Conservation (phyloP, 257 asterid genomes). For the Solanum chilense region DNA sequence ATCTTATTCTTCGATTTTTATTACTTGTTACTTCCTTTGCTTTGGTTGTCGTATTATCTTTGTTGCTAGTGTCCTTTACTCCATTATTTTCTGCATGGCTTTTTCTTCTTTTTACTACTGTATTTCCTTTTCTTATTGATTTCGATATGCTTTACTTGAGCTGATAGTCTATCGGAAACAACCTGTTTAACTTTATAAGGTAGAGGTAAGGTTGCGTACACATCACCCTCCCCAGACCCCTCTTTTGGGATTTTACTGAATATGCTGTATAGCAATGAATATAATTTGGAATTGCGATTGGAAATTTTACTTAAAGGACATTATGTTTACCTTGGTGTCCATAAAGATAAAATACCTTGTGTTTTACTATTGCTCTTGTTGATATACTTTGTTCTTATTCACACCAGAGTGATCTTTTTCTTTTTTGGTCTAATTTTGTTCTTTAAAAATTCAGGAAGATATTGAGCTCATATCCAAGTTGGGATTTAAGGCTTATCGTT, state of each 20-base stretch:
- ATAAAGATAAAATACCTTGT: not conserved
- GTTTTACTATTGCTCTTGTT: not conserved
- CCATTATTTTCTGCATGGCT: not conserved
- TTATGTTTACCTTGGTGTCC: not conserved
- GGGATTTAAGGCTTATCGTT: constrained; percentile 45
- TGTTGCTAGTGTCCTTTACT: not conserved
- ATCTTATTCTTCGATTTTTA: not conserved
- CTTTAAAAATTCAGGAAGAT: constrained; percentile 28
- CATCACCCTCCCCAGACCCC: not conserved
- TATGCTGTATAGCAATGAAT: not conserved
- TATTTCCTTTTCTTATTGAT: not conserved
- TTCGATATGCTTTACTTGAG: not conserved
- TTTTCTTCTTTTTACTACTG: not conserved
- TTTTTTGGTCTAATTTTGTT: not conserved
- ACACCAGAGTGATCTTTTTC: not conserved
- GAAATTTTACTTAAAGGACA: not conserved
- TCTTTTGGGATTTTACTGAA: not conserved
- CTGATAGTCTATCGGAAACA: not conserved
- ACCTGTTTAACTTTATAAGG: not conserved
- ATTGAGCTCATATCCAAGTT: constrained; percentile 39
- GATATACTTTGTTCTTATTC: not conserved
- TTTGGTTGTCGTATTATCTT: not conserved
- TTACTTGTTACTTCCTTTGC: not conserved
- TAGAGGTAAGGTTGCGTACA: not conserved
- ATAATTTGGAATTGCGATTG: not conserved